Evolutionary conservation across 2,329 filamentous ascomycete genomes (phyloP).

Genomic region (Fusarium transvaalense): DNA sequence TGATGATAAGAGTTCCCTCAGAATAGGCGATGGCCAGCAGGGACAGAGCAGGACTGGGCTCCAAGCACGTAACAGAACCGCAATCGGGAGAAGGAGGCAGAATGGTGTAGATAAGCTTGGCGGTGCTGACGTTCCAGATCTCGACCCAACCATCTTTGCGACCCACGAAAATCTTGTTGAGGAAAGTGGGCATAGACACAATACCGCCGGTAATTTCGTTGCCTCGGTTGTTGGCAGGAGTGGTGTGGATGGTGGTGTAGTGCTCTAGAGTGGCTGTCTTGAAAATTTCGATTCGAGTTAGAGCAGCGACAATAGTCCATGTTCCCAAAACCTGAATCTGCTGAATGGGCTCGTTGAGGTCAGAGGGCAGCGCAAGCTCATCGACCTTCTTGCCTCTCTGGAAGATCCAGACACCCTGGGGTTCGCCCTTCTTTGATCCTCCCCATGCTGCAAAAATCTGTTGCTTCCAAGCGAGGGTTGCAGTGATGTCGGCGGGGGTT

Average conservation of each 20-base stretch:
- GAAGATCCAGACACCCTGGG: conserved; percentile 87
- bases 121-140: conserved; percentile 97
- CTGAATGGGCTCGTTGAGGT: conserved; percentile 76
- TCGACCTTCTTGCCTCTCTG: conserved; percentile 88
- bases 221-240: conserved; percentile 67
- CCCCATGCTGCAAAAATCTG: conserved; percentile 93
- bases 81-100: conserved; percentile 78
- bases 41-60: conserved; percentile 86
- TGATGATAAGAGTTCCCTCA: conserved; percentile 81
- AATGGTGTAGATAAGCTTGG: conserved; percentile 90
- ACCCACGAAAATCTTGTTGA: conserved; percentile 96
- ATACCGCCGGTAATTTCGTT: conserved; percentile 82
- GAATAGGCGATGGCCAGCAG: conserved; percentile 90
- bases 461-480: conserved; percentile 88
- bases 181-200: conserved; percentile 90
- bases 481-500: conserved; percentile 87
- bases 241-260: conserved; percentile 83
- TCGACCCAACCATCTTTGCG: conserved; percentile 90
- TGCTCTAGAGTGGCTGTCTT: conserved; percentile 86
- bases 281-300: conserved; percentile 87
- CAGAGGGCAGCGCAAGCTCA: conserved; percentile 76
- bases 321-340: conserved; percentile 87
- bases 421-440: conserved; percentile 62
- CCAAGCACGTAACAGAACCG: conserved; percentile 87
- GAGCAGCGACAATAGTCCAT: conserved; percentile 87